Evolutionary conservation across 1,284 basidiomycete genomes (phyloP).

Genomic region (Trichosporon ovoides): DNA sequence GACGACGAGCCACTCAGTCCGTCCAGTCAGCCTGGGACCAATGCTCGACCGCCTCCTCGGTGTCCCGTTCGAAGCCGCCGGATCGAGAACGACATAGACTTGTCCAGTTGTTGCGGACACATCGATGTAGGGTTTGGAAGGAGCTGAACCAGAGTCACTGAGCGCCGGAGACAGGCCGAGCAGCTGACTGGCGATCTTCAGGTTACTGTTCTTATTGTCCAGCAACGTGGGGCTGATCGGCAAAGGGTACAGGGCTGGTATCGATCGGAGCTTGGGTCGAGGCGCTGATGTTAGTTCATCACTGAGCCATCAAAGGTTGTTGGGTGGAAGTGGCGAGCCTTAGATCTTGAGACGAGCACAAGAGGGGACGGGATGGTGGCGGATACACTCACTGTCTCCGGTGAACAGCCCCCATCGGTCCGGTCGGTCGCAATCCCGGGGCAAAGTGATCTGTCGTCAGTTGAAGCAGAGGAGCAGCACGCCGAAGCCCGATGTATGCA

Average conservation of each 20-base stretch:
- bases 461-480: not conserved
- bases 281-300: constrained; percentile 10
- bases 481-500: not conserved
- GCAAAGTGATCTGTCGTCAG: constrained; percentile 30
- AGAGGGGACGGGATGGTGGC: too few species aligned
- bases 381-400: constrained; percentile 24
- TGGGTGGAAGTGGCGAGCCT: too few species aligned
- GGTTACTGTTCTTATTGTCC: constrained; percentile 4
- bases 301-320: too few species aligned
- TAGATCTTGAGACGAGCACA: too few species aligned
- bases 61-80: not conserved
- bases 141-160: not conserved
- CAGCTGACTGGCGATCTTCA: constrained; percentile 24
- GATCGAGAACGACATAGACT: constrained; percentile 31
- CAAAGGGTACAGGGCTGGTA: constrained; percentile 34
- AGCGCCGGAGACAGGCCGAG: constrained; percentile 25
- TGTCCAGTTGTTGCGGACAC: constrained; percentile 35
- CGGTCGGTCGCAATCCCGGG: constrained; percentile 23
- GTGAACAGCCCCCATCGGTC: constrained; percentile 33
- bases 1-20: constrained; percentile 39
- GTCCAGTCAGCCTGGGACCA: constrained; percentile 9
- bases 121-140: constrained; percentile 28
- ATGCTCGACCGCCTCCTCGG: not conserved
- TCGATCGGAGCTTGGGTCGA: constrained; percentile 24
- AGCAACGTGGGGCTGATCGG: constrained; percentile 13